These are phyloP conservation scores for Coccomyxa subellipsoidea DNA, from an alignment of 163 green algal genomes.

Conservation along the genomic window DNA sequence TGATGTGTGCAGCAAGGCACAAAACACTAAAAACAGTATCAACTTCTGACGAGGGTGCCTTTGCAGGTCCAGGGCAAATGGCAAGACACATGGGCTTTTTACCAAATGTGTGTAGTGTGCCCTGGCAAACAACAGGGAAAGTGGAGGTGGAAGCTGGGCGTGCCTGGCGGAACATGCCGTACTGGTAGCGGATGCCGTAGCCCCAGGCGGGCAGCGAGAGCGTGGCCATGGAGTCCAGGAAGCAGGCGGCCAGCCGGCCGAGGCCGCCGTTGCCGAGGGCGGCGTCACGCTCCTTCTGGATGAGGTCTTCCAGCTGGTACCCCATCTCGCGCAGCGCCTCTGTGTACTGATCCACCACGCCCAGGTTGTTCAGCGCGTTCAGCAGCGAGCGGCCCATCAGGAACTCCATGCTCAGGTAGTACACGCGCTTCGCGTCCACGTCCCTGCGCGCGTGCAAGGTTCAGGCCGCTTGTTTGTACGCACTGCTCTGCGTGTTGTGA, in stretches of 20 bases:
- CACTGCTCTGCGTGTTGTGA: no score
- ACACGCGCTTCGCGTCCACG: slow-evolving; percentile 90
- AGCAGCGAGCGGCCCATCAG: slow-evolving; percentile 94
- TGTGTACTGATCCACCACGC: slow-evolving; percentile 69
- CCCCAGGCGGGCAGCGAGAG: slow-evolving; percentile 94
- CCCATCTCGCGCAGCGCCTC: slow-evolving; percentile 81
- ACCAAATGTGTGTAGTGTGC: no score
- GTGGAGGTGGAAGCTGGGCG: no score
- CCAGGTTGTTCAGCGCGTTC: slow-evolving; percentile 96
- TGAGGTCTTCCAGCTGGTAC: slow-evolving; percentile 52
- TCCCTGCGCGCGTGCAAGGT: slow-evolving; percentile 43
- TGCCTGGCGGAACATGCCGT: slow-evolving; percentile 94
- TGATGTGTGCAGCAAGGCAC: no score
- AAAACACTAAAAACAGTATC: no score
- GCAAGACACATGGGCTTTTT: no score
- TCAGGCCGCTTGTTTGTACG: no score
- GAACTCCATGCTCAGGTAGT: slow-evolving; percentile 99
- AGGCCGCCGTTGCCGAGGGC: slow-evolving; percentile 95
- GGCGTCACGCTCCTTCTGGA: slow-evolving; percentile 86
- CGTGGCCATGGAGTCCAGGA: slow-evolving; percentile 93
- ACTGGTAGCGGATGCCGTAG: slow-evolving; percentile 99
- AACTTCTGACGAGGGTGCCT: no score
- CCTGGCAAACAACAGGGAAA: no score
- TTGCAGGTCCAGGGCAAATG: no score
- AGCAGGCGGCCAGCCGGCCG: slow-evolving; percentile 91